phyloP scores from a whole-genome alignment of 1,139 yeast genomes.

The Magnusiomyces clavatus region DNA sequence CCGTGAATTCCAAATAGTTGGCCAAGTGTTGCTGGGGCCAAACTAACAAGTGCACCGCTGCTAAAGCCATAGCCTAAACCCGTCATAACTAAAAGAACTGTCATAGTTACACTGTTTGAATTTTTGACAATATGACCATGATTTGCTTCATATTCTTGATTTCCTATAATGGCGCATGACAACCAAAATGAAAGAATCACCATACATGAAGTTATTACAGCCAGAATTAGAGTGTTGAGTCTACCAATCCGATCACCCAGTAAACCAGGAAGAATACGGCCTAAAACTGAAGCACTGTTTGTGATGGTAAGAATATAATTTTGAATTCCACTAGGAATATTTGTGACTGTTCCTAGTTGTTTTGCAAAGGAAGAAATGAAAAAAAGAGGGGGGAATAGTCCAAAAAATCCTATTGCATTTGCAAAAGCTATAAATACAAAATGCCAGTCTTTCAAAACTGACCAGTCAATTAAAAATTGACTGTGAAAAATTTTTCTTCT shows the following conservation, averaged over 20 bases:
- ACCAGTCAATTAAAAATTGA: slow-evolving; percentile 15
- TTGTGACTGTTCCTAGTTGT: slow-evolving; percentile 2
- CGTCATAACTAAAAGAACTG: neutral
- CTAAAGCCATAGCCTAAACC: neutral
- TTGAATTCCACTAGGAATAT: slow-evolving; percentile 14
- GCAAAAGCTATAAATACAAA: slow-evolving; percentile 22
- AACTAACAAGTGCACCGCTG: slow-evolving; percentile 34
- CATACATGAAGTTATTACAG: slow-evolving; percentile 22
- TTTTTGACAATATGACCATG: too few species aligned
- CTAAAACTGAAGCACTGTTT: slow-evolving; percentile 43
- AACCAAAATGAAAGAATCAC: slow-evolving; percentile 26
- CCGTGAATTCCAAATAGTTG: slow-evolving; percentile 47
- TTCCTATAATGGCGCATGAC: too few species aligned
- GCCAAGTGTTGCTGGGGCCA: slow-evolving; percentile 34
- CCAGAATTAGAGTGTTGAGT: slow-evolving; percentile 33
- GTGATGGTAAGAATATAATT: slow-evolving; percentile 38
- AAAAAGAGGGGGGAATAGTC: slow-evolving; percentile 34
- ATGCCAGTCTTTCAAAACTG: slow-evolving; percentile 18
- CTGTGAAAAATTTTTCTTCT: neutral
- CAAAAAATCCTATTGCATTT: slow-evolving; percentile 29
- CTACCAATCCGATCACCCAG: slow-evolving; percentile 43
- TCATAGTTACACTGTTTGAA: too few species aligned
- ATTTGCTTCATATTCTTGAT: too few species aligned
- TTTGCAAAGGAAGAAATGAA: slow-evolving; percentile 2
- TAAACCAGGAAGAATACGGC: slow-evolving; percentile 44